Base-by-base conservation (phyloP, 2,329 filamentous ascomycete species). In the Botrytis galanthina region DNA sequence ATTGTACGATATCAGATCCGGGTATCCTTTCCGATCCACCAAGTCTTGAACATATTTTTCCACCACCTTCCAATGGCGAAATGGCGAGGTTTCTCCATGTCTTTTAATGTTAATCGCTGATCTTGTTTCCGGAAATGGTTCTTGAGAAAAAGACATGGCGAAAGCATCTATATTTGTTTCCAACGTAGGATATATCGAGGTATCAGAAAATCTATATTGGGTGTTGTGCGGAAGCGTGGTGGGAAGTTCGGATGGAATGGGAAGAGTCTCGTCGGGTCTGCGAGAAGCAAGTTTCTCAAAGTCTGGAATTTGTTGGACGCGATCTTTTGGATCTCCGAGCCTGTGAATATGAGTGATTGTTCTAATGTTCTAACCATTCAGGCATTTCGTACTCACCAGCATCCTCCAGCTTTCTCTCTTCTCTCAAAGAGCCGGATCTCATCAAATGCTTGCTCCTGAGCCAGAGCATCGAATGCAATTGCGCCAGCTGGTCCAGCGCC, bases 101-200 rank as follows among this genome's bases (percentile, higher is more conserved):
- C 85, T 78, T 37, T 81, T 75, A 70, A 86, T 81, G 29, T 83
- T 84, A 73, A 80, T 80, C 61, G 84, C 77, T 22, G 83, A 84
- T 39, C 82, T 79, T 61, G 83, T 80, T 0, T 80, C 78, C 0
- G 88, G 85, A 22, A 90, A 87, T 0, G 84, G 82, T 71, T 90
- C 88, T 74, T 88, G 84, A 0, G 85, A 86, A 79, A 88, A 92
- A 26, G 85, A 83, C 90, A 92, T 92, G 0, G 88, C 83, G 2
- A 85, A 78, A 9, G 83, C 83, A 75, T 88, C 86, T 61, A 92
- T 87, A 75, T 92, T 92, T 4, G 89, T 92, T 78, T 92, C 88
- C n/a, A 92, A 81, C 32, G 87, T 86, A 0, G 88, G 87, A 76
- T 91, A 91, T 29, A 91, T 84, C 0, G 87, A 87, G 0, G 88